Base-by-base conservation (phyloP, 2,329 filamentous ascomycete genomes). In the Penicillium sp. region DNA sequence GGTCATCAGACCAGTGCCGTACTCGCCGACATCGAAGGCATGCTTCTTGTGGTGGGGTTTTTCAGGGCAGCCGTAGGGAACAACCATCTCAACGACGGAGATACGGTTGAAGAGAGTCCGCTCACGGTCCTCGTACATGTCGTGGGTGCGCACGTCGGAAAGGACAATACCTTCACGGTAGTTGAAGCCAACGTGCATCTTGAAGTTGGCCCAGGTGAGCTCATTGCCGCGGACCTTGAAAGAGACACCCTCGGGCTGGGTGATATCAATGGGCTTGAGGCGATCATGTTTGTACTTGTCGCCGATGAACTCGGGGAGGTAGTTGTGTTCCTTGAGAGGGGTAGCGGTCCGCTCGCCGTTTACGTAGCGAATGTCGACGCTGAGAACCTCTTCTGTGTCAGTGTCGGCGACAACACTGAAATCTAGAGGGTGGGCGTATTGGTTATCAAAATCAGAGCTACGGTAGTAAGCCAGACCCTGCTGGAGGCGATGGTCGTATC, bases 161-260 rank as follows among this genome's bases (percentile, higher is more conserved):
- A 85, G 68, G 7, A 84, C 80, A 70, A 82, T 81, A 42, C 82
- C 82, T 63, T 84, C 77, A 10, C 78, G 72, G 57, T 75, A 74
- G 66, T 80, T 79, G 71, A 80, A 80, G 29, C 77, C 76, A 34
- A 80, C 62, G 50, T 75, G 72, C 71, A 74, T 73, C 46, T 66
- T 68, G 54, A 53, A 63, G 45, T 65, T 65, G 45, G 66, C 66
- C 66, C 66, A 68, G 12, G 60, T 60, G 15, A 68, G 50, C 54
- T 68, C 66, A n/a, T 67, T 68, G 16, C 65, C 64, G 25, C 66
- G 64, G 50, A 68, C 57, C 47, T 60, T 62, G 61, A 68, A 68
- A 8, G 66, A 68, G 3, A 68, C 66, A 15, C 66, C 66, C 53
- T 65, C 58, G 1, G 66, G 65, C 54, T 68, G 65, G 16, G 59